These are phyloP conservation scores for Stereocaulon alpinum DNA, from an alignment of 495 filamentous ascomycete genomes.

Conservation along the genomic window DNA sequence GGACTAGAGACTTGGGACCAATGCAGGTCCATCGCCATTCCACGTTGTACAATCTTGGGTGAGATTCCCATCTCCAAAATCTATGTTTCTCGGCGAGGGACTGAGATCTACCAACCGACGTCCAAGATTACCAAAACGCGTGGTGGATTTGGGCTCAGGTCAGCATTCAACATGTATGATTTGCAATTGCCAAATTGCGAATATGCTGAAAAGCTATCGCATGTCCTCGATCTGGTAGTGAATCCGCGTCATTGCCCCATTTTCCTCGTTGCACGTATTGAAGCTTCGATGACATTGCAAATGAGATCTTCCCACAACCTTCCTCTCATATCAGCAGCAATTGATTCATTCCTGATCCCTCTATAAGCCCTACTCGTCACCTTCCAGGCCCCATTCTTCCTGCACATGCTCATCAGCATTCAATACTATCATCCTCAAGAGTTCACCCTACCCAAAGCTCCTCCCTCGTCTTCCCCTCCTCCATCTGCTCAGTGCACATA, in stretches of 20 bases:
- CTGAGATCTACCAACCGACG: too few species aligned
- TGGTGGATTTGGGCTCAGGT: too few species aligned
- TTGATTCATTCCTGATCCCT: neutral
- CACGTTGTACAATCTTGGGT: too few species aligned
- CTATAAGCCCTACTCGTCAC: conserved; percentile 13
- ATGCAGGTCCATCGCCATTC: too few species aligned
- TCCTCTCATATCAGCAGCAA: neutral
- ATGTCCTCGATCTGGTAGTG: too few species aligned
- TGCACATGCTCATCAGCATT: conserved; percentile 16
- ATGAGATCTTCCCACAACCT: neutral
- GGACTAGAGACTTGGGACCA: too few species aligned
- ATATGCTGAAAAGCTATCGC: too few species aligned
- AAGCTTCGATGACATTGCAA: neutral
- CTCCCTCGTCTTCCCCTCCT: conserved; percentile 34
- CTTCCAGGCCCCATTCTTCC: conserved; percentile 38
- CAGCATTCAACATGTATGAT: too few species aligned
- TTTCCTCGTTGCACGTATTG: neutral
- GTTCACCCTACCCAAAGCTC: conserved; percentile 41
- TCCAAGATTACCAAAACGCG: too few species aligned
- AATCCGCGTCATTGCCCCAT: neutral
- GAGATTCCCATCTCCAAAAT: too few species aligned
- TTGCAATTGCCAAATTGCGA: too few species aligned
- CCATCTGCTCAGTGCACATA: conserved; percentile 37
- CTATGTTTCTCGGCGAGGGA: too few species aligned
- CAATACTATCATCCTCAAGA: neutral